Conservation (phyloP, 1,284 basidiomycete species). For the Ceratobasidium sp. region DNA sequence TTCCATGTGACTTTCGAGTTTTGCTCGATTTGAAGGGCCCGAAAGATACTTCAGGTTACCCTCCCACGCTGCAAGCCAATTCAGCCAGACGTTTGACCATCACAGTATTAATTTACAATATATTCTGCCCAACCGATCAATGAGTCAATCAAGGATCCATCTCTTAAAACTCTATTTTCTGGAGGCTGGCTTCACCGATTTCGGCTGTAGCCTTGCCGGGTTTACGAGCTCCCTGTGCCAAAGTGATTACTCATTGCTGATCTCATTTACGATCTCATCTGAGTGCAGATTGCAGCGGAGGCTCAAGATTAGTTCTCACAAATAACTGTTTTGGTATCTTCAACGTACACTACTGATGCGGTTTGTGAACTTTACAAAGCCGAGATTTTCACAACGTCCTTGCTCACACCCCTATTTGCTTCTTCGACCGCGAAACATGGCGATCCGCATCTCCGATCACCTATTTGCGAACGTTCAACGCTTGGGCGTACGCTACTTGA, state of each 20-base stretch:
- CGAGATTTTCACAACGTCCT: background rate
- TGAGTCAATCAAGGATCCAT: slow-evolving; percentile 23
- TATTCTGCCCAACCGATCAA: slow-evolving; percentile 12
- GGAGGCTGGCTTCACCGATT: background rate
- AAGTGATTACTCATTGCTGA: background rate
- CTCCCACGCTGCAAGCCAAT: background rate
- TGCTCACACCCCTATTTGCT: slow-evolving; percentile 4
- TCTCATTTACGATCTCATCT: slow-evolving; percentile 16
- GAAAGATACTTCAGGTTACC: background rate
- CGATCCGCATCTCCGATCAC: slow-evolving; percentile 7
- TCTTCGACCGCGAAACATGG: background rate
- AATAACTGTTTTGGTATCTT: background rate
- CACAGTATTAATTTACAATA: slow-evolving; percentile 2
- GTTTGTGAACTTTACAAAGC: background rate
- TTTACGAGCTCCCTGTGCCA: background rate
- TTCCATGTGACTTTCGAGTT: background rate
- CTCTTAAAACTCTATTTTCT: slow-evolving; percentile 9
- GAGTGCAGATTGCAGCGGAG: slow-evolving; percentile 7
- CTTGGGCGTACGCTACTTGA: background rate
- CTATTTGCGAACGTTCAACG: background rate
- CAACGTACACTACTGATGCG: background rate
- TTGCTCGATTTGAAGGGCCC: background rate
- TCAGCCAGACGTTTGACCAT: background rate
- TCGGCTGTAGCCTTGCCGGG: background rate
- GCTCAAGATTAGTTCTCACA: background rate